Evolutionary conservation across 805 yeast genomes (phyloP), one percentile per base, ranked within the genome.

Genomic region (Wickerhamomyces tratensis): DNA sequence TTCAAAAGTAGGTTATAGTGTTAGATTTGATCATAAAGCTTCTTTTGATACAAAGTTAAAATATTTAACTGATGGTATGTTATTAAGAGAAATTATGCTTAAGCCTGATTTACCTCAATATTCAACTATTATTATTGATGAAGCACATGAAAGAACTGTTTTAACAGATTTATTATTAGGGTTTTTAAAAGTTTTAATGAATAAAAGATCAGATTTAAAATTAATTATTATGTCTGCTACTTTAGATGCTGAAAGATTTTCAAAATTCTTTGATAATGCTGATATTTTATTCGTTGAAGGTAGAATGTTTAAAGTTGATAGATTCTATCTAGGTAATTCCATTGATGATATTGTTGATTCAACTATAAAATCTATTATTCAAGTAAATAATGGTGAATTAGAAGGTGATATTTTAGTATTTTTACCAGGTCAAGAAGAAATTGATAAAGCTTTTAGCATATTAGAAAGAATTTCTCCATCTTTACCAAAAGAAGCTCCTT

Each of bases 31-130:
- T 52, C 86, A 88, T 57, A 65, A 72, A 43, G 72, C 83, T 6
- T 58, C 73, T 29, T 59, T 70, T 6, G 57, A 56, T 11, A 91
- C 98, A 0, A 75, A 75, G 51, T 63, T 93, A 50, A 86, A 87
- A 57, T 93, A 87, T 57, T 66, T 91, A 38, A 93, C 98, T 0
- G 98, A 93, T 67, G 98, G 98, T 79, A 91, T 93, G 98, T 72
- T 93, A 20, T 64, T 93, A 43, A 75, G 98, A 58, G 98, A 93
- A 59, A 62, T 89, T 48, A 84, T 91, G 93, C 62, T 85, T 46
- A 86, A 86, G 53, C 74, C 76, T 2, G 56, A 63, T 10, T 63
- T 93, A 34, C 61, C 71, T 3, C 76, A 75, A 46, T 93, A 91
- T 61, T 69, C 82, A 27, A 81, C 88, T 0, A 72, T 93, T 9